Evolutionary conservation across 2,329 filamentous ascomycete species (phyloP), one percentile per base, ranked within the genome.

Genomic region (Nigrospora osmanthi): DNA sequence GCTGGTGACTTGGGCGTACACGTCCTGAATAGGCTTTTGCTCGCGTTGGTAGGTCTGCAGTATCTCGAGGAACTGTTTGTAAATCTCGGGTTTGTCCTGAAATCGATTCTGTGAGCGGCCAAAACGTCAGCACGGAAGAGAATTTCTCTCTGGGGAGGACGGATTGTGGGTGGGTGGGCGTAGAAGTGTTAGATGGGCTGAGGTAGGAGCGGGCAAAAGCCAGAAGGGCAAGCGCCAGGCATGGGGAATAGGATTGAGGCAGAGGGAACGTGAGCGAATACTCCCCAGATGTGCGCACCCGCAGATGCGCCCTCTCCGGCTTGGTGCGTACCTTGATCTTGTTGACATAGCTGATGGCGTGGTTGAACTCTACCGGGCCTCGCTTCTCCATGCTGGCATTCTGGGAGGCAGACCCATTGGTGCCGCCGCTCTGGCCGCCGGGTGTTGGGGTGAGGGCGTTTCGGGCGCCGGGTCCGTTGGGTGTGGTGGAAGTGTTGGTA

Each of bases 321-420:
- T 28, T 28, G 23, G 23, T 45, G 56, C 77, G 64, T 69, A 93
- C 90, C 83, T 98, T 98, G 58, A 98, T 98, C 70, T 98, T 98
- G 63, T 98, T 98, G 44, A 98, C 93, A 59, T 98, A 98, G 63
- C 90, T 97, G 52, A 98, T 98, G 1, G 93, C 93, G 67, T 98
- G 93, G 62, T 98, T 98, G 66, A 98, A 98, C 61, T 98, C 93
- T 15, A 98, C 93, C 1, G 93, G 93, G 0, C 90, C 91, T 45
- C 90, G 81, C 60, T 93, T 94, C 64, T 94, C 90, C 61, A 87
- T 68, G 66, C 76, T 68, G 64, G 77, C 68, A 67, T 83, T 66
- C 66, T 79, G 69, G 3, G 28, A 23, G 54, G 72, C 68, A 17
- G 73, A 75, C 49, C 74, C 73, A 38, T 80, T 81, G 55, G 84